Evolutionary conservation across 495 filamentous ascomycete genomes (phyloP).

Genomic region (Penicillium cosmopolitanum): DNA sequence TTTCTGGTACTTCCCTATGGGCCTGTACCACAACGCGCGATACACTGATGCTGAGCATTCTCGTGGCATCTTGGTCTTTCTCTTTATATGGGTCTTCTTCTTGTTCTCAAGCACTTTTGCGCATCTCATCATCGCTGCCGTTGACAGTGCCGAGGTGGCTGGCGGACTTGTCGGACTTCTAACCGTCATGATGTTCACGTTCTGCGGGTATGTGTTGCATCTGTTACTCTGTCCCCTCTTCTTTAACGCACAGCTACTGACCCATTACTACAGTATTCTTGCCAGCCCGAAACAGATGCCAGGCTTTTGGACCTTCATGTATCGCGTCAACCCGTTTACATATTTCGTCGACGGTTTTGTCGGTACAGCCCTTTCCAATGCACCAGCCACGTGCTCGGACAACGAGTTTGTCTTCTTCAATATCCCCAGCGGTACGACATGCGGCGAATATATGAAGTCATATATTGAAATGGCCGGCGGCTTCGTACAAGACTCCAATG

Average conservation of each 20-base stretch:
- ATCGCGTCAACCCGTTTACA: constrained; percentile 73
- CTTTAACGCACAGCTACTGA: too few species aligned
- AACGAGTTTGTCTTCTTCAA: constrained; percentile 61
- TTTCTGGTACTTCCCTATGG: constrained; percentile 71
- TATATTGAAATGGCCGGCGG: constrained; percentile 58
- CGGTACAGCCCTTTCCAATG: constrained; percentile 63
- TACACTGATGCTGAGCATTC: constrained; percentile 61
- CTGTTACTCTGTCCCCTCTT: too few species aligned
- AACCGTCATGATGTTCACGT: constrained; percentile 64
- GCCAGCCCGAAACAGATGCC: constrained; percentile 64
- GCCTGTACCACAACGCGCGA: constrained; percentile 65
- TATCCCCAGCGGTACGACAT: constrained; percentile 53
- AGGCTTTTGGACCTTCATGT: constrained; percentile 85
- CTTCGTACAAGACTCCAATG: constrained; percentile 54
- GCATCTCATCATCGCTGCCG: constrained; percentile 66
- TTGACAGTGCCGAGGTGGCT: constrained; percentile 64
- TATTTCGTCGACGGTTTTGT: constrained; percentile 68
- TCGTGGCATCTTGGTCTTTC: too few species aligned
- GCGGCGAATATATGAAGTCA: constrained; percentile 55
- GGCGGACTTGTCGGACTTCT: constrained; percentile 64
- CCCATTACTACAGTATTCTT: constrained; percentile 71
- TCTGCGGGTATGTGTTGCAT: too few species aligned
- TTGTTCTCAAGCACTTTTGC: constrained; percentile 66
- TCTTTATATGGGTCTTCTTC: constrained; percentile 58
- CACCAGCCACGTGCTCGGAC: constrained; percentile 55